Evolutionary conservation across 75 land plant species (phyloP).

Genomic region (Sequoiadendron giganteum): DNA sequence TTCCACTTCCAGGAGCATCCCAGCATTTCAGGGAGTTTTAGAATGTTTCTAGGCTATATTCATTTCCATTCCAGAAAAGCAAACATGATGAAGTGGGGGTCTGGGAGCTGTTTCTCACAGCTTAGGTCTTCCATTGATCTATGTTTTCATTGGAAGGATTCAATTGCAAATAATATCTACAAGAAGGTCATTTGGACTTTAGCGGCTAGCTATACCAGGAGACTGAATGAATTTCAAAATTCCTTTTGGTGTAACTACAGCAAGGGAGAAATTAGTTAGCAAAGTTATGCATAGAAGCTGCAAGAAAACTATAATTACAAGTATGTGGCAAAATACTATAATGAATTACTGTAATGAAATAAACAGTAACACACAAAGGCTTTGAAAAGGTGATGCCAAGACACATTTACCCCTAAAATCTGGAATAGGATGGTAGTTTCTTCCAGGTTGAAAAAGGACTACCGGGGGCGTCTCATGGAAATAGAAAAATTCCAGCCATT

Average conservation of each 20-base stretch:
- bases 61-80: neutral
- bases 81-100: neutral
- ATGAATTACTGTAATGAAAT: neutral
- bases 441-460: neutral
- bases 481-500: too few relatives aligned
- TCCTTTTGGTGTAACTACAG: neutral
- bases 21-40: neutral
- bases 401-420: neutral
- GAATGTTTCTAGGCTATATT: neutral
- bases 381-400: neutral
- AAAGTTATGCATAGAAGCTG: neutral
- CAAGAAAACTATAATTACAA: neutral
- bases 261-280: neutral
- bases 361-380: neutral
- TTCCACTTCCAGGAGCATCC: neutral
- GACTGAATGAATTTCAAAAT: neutral
- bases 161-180: neutral
- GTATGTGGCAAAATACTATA: neutral
- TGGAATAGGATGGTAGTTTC: neutral
- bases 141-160: neutral
- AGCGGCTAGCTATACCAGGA: neutral
- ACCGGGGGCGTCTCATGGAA: too few relatives aligned
- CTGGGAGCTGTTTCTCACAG: neutral
- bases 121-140: neutral
- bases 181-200: neutral